Evolutionary conservation across 2,329 filamentous ascomycete species (phyloP).

Genomic region (Trichoderma koningii): DNA sequence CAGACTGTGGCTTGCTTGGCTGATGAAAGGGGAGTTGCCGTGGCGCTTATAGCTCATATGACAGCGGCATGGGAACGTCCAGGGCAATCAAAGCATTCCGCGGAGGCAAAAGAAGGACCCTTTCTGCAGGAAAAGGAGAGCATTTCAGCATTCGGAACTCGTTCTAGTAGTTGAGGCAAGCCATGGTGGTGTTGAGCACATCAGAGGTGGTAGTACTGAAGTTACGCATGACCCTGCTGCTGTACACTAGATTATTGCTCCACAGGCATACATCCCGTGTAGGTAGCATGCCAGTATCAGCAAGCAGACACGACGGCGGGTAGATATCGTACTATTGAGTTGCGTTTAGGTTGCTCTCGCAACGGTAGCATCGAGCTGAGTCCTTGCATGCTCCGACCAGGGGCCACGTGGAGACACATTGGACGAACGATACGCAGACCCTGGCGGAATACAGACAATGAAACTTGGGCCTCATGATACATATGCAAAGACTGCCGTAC

Average conservation of each 20-base stretch:
- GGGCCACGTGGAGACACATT: not conserved
- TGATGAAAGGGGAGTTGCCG: conserved; percentile 7
- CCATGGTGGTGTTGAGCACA: not conserved
- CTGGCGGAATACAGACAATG: not conserved
- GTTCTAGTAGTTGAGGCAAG: no score
- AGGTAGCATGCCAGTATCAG: not conserved
- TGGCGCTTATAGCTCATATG: conserved; percentile 13
- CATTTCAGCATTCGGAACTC: not conserved
- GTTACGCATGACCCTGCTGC: not conserved
- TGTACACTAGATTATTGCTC: not conserved
- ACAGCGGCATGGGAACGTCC: conserved; percentile 16
- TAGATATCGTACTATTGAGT: not conserved
- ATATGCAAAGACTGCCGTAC: conserved; percentile 1
- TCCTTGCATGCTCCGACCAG: not conserved
- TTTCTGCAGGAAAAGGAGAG: not conserved
- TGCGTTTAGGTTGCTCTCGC: not conserved
- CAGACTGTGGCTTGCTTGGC: conserved; percentile 17
- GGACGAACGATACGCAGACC: conserved; percentile 1
- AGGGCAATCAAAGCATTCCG: not conserved
- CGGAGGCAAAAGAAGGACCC: not conserved
- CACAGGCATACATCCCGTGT: not conserved
- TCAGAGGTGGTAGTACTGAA: not conserved
- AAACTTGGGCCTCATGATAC: not conserved
- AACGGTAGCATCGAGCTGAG: not conserved
- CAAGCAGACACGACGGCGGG: not conserved